Conservation (phyloP, 257 asterid species). For the Fraxinus americana region DNA sequence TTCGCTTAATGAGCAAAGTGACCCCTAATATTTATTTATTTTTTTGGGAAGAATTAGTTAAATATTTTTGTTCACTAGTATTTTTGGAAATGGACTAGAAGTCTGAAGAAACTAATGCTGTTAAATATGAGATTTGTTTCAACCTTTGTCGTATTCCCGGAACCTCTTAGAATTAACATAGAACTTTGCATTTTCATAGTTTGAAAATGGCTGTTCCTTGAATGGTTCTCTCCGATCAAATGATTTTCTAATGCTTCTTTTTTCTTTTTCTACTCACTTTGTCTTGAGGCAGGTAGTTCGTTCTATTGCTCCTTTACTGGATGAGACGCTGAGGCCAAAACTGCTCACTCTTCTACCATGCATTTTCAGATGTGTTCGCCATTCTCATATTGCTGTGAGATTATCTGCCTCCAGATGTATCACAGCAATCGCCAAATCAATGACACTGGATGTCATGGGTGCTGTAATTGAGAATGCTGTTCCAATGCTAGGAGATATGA, state of each 20-base stretch:
- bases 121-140: not conserved
- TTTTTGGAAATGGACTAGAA: not conserved
- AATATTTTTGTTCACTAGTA: too few species aligned
- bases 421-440: conserved; percentile 90
- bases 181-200: not conserved
- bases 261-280: conserved; percentile 10
- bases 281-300: conserved; percentile 72
- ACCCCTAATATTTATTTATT: not conserved
- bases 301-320: conserved; percentile 82
- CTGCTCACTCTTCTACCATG: conserved; percentile 87
- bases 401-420: conserved; percentile 90
- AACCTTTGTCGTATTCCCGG: not conserved
- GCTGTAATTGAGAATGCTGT: conserved; percentile 77
- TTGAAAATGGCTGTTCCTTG: not conserved
- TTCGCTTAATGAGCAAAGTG: not conserved
- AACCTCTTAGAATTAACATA: not conserved
- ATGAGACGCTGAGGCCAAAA: conserved; percentile 61
- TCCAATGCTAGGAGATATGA: conserved; percentile 87
- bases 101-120: not conserved
- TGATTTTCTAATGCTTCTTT: not conserved
- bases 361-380: conserved; percentile 86
- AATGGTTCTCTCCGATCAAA: not conserved
- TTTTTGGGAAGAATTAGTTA: not conserved
- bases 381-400: conserved; percentile 88
- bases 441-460: conserved; percentile 89